A percentile compares a stretch with the other conserved stretches of the same genome.
Conservation (phyloP, 2,329 filamentous ascomycete genomes). For the Colletotrichum kahawae region DNA sequence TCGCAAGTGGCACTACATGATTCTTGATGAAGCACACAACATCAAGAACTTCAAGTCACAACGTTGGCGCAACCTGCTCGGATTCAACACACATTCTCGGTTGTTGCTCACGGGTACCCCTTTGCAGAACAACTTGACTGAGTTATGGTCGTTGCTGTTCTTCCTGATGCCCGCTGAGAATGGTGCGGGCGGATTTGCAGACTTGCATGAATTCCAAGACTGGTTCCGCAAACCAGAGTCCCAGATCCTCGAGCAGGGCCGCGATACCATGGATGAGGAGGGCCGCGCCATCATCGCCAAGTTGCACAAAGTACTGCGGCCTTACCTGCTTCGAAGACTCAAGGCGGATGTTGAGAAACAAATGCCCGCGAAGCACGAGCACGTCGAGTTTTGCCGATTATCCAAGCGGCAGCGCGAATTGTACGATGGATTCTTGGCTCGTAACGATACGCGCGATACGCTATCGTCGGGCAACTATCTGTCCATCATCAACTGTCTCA, state of each 20-base stretch:
- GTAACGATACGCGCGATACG: constrained; percentile 87
- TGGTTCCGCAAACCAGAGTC: constrained; percentile 96
- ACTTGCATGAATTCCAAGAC: constrained; percentile 93
- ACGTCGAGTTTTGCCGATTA: constrained; percentile 92
- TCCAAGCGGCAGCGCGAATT: constrained; percentile 95
- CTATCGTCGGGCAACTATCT: constrained; percentile 93
- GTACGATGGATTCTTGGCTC: constrained; percentile 94
- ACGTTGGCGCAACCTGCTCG: constrained; percentile 92
- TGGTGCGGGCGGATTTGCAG: constrained; percentile 87
- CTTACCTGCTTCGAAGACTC: constrained; percentile 86
- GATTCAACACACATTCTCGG: constrained; percentile 88
- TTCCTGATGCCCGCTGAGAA: constrained; percentile 94
- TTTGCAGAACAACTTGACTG: constrained; percentile 94
- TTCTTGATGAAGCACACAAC: constrained; percentile 97
- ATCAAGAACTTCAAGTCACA: constrained; percentile 99
- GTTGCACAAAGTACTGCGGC: constrained; percentile 90
- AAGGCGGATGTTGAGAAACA: constrained; percentile 99
- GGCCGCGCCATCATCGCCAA: constrained; percentile 90
- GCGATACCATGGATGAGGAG: constrained; percentile 93
- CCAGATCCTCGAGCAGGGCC: constrained; percentile 93
- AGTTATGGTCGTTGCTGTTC: constrained; percentile 95
- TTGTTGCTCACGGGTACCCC: constrained; percentile 93
- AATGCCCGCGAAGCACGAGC: constrained; percentile 97
- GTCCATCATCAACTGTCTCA: constrained; percentile 97
- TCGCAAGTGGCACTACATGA: constrained; percentile 95